Conservation (phyloP, 2,329 filamentous ascomycete species). For the Fusarium cicatricum region DNA sequence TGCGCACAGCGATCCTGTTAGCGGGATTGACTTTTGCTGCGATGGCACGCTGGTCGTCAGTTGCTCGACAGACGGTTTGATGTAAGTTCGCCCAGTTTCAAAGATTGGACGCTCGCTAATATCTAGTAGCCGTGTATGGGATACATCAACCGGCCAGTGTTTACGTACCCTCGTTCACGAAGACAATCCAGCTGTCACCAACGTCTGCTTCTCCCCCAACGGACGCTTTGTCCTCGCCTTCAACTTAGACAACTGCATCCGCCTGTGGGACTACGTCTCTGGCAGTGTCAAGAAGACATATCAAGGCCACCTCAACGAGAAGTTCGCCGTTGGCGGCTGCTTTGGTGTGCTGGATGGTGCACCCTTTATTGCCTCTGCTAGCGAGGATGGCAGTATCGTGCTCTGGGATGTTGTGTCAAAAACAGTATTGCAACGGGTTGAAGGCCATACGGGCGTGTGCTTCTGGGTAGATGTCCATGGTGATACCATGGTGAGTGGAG, state of each 20-base stretch:
- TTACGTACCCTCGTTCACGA: conserved; percentile 94
- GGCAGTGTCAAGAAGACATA: conserved; percentile 96
- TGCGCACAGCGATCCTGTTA: conserved; percentile 93
- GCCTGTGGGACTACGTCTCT: conserved; percentile 94
- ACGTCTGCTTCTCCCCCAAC: conserved; percentile 92
- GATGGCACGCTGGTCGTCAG: conserved; percentile 93
- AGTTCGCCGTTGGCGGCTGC: conserved; percentile 84
- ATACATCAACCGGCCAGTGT: conserved; percentile 93
- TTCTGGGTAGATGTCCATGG: conserved; percentile 71
- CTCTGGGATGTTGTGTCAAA: conserved; percentile 94
- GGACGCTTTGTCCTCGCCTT: conserved; percentile 92
- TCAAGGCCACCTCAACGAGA: conserved; percentile 86
- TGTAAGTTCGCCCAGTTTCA: conserved; percentile 58
- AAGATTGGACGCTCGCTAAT: conserved; percentile 26
- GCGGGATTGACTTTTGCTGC: conserved; percentile 89
- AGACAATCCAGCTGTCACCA: conserved; percentile 89
- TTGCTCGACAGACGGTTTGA: conserved; percentile 89
- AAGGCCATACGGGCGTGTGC: conserved; percentile 63
- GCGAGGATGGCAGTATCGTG: conserved; percentile 85
- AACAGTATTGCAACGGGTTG: conserved; percentile 75
- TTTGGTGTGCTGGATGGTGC: conserved; percentile 69
- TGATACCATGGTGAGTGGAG: conserved; percentile 64
- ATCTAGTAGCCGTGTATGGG: conserved; percentile 79
- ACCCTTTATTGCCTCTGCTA: conserved; percentile 80
- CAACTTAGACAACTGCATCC: conserved; percentile 87